Evolutionary conservation across 441 rosid species (phyloP).

Genomic region (Erodium texanum): DNA sequence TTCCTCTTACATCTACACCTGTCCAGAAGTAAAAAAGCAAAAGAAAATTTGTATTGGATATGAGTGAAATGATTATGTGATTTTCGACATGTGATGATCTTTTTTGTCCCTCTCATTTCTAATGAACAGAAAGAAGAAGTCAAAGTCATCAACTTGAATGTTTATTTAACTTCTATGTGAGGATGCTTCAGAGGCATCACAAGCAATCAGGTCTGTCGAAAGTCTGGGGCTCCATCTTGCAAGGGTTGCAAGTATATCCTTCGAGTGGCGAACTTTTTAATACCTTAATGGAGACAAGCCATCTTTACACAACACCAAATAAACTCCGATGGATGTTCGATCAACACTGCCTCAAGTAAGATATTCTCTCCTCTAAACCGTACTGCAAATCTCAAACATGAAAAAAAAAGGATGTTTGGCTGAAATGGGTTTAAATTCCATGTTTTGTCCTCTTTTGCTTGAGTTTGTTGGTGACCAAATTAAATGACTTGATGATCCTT

Average conservation of each 20-base stretch:
- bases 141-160: constrained; percentile 62
- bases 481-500: no score
- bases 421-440: no score
- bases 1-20: neutral
- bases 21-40: neutral
- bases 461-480: no score
- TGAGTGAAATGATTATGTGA: neutral
- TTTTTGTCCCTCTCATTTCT: constrained; percentile 14
- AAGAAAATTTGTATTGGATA: neutral
- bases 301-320: constrained; percentile 69
- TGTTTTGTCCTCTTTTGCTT: no score
- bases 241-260: constrained; percentile 76
- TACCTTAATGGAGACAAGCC: constrained; percentile 54
- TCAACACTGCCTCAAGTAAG: constrained; percentile 66
- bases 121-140: constrained; percentile 60
- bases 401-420: neutral
- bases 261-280: constrained; percentile 51
- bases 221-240: constrained; percentile 61
- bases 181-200: constrained; percentile 63
- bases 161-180: constrained; percentile 46
- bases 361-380: neutral
- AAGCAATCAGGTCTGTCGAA: constrained; percentile 44
- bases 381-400: no score
- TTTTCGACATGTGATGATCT: neutral
- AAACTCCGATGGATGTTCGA: constrained; percentile 65